Conservation (phyloP, 179 eudicot species). For the Carnegiea gigantea region DNA sequence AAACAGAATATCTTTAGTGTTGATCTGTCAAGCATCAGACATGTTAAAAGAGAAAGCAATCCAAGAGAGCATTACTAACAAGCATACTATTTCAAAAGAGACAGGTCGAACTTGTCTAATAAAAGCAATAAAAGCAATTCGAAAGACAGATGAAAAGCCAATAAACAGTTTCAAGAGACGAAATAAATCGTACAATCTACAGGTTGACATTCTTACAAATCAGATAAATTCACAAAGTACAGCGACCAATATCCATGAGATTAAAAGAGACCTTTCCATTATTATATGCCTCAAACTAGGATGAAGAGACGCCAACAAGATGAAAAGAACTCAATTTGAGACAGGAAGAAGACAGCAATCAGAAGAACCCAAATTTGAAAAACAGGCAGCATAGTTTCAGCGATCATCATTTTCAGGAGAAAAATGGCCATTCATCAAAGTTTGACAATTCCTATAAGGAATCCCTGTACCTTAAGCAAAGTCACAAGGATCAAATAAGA, state of each 20-base stretch:
- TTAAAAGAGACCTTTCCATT: slow-evolving; percentile 1
- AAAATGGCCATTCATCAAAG: not conserved
- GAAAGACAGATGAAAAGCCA: not conserved
- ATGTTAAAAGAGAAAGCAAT: not conserved
- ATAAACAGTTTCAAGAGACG: too few relatives aligned
- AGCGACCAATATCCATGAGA: not conserved
- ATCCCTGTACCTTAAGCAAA: not conserved
- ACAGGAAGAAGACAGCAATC: not conserved
- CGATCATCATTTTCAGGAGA: not conserved
- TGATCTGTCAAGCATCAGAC: slow-evolving; percentile 45
- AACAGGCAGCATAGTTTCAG: not conserved
- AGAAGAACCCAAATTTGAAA: not conserved
- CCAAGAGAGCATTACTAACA: not conserved
- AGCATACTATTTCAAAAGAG: not conserved
- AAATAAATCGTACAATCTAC: not conserved
- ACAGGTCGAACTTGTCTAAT: not conserved
- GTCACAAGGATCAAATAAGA: not conserved
- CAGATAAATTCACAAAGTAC: not conserved
- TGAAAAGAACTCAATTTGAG: not conserved
- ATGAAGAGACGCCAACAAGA: not conserved
- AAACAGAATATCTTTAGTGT: slow-evolving; percentile 77
- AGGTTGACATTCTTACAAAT: not conserved
- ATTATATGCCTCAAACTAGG: not conserved
- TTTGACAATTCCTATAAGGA: not conserved
- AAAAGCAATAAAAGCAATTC: not conserved